A percentile compares a stretch with the other conserved stretches of the same genome.
Evolutionary conservation across 2,329 filamentous ascomycete species (phyloP).

Genomic region (Aquanectria penicillioides): DNA sequence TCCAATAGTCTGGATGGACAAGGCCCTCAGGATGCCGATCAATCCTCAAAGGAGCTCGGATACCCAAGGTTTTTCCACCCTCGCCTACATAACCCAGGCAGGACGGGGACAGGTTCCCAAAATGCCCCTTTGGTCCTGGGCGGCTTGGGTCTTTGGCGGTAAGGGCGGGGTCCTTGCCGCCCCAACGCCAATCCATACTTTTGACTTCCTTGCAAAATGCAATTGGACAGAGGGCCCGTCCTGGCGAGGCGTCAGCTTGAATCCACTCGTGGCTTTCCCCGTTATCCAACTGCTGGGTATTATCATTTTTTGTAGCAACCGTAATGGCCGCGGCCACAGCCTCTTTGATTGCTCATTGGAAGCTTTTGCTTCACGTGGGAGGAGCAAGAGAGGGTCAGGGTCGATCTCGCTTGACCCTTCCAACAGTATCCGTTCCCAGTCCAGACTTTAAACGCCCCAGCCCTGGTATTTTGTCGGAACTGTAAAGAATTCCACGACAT

Average conservation of each 20-base stretch:
- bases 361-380: slow-evolving; percentile 40
- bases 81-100: slow-evolving; percentile 23
- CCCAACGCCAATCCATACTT: slow-evolving; percentile 20
- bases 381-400: slow-evolving; percentile 26
- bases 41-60: slow-evolving; percentile 32
- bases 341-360: slow-evolving; percentile 39
- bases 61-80: slow-evolving; percentile 28
- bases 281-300: slow-evolving; percentile 38
- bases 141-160: slow-evolving; percentile 29
- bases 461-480: slow-evolving; percentile 22
- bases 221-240: slow-evolving; percentile 29
- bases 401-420: slow-evolving; percentile 36
- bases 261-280: slow-evolving; percentile 38
- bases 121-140: slow-evolving; percentile 28
- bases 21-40: slow-evolving; percentile 37
- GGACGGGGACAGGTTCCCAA: slow-evolving; percentile 26
- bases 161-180: slow-evolving; percentile 40
- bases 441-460: slow-evolving; percentile 7
- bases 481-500: slow-evolving; percentile 28
- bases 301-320: slow-evolving; percentile 20
- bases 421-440: slow-evolving; percentile 17
- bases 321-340: slow-evolving; percentile 30
- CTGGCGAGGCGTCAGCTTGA: slow-evolving; percentile 39
- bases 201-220: slow-evolving; percentile 35
- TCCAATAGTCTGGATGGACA: slow-evolving; percentile 34